These are phyloP conservation scores for Botrytis fragariae DNA, from an alignment of 2,329 filamentous ascomycete genomes.

Conservation along the genomic window DNA sequence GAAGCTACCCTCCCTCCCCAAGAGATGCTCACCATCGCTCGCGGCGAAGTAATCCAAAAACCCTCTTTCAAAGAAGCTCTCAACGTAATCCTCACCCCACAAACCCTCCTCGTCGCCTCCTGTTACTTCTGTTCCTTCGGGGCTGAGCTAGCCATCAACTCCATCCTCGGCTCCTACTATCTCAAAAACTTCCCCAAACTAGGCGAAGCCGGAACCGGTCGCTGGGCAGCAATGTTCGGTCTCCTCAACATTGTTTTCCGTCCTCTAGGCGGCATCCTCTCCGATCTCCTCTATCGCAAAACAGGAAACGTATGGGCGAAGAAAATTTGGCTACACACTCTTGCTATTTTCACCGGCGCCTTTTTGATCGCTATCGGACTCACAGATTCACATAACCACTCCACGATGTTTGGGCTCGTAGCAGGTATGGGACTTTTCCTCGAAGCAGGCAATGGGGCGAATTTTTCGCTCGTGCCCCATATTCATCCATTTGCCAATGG, in stretches of 20 bases:
- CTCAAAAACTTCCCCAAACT: slow-evolving; percentile 58
- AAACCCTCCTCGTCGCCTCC: slow-evolving; percentile 53
- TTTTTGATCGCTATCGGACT: slow-evolving; percentile 63
- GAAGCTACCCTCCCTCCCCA: slow-evolving; percentile 49
- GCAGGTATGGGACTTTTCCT: slow-evolving; percentile 77
- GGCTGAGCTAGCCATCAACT: slow-evolving; percentile 61
- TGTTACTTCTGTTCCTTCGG: slow-evolving; percentile 65
- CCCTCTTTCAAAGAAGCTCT: slow-evolving; percentile 53
- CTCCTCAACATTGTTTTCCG: slow-evolving; percentile 69
- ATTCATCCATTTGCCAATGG: slow-evolving; percentile 79
- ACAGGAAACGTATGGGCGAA: slow-evolving; percentile 57
- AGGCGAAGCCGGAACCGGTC: slow-evolving; percentile 53
- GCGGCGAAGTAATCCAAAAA: slow-evolving; percentile 52
- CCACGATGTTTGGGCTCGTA: slow-evolving; percentile 73
- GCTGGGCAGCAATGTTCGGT: slow-evolving; percentile 72
- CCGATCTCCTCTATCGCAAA: slow-evolving; percentile 42
- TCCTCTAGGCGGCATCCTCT: slow-evolving; percentile 60
- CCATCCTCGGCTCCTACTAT: slow-evolving; percentile 58
- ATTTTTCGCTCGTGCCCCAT: slow-evolving; percentile 83
- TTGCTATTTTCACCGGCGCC: slow-evolving; percentile 55
- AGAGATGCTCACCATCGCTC: slow-evolving; percentile 53
- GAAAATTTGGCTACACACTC: slow-evolving; percentile 58
- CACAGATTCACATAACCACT: slow-evolving; percentile 58
- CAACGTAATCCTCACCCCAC: slow-evolving; percentile 49
- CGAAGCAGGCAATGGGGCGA: slow-evolving; percentile 81